Evolutionary conservation across 2,329 filamentous ascomycete genomes (phyloP).

Genomic region (Stromatinia cepivora): DNA sequence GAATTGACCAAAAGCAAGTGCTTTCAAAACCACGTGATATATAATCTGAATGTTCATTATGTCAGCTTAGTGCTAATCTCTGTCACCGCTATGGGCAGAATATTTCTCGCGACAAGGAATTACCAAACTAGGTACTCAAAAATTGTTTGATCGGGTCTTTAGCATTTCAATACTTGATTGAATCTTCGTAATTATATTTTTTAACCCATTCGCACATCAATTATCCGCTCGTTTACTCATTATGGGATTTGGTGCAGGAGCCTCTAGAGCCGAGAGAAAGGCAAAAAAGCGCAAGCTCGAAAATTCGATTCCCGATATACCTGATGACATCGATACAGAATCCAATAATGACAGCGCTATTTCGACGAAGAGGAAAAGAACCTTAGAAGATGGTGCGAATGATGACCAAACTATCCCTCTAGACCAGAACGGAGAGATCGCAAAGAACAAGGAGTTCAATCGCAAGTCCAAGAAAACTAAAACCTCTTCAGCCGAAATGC

Average conservation of each 20-base stretch:
- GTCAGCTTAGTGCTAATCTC: not conserved
- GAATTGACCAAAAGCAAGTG: no score
- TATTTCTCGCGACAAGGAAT: conserved; percentile 7
- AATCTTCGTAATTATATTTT: not conserved
- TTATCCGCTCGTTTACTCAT: conserved; percentile 30
- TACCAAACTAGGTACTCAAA: not conserved
- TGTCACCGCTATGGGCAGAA: conserved; percentile 11
- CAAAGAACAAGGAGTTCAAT: not conserved
- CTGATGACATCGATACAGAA: conserved; percentile 35
- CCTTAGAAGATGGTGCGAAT: conserved; percentile 12
- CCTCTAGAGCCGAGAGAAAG: conserved; percentile 40
- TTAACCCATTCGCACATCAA: not conserved
- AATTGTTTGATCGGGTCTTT: not conserved
- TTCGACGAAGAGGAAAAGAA: conserved; percentile 34
- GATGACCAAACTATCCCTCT: not conserved
- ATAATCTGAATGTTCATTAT: not conserved
- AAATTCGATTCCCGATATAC: conserved; percentile 41
- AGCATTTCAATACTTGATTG: not conserved
- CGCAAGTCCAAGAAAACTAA: conserved; percentile 17
- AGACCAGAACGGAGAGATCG: conserved; percentile 24
- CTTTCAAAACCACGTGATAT: not conserved
- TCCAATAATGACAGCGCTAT: conserved; percentile 27
- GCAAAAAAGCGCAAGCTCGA: conserved; percentile 41
- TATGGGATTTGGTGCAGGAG: conserved; percentile 35
- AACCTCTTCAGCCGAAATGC: not conserved